Conservation (phyloP, 495 filamentous ascomycete genomes). For the Xylaria castorea region DNA sequence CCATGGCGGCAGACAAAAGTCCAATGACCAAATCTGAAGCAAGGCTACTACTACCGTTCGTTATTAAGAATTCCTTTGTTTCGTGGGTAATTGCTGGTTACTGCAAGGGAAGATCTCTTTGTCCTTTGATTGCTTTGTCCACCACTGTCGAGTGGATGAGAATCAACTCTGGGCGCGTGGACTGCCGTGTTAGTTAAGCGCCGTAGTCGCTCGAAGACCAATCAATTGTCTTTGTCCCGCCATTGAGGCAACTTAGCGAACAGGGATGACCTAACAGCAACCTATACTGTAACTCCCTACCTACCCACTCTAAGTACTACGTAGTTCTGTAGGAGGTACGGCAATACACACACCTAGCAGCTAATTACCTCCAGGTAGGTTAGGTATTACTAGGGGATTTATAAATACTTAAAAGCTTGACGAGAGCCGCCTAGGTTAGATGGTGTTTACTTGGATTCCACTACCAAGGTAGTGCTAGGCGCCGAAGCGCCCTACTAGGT, state of each 20-base stretch:
- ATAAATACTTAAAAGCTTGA: conserved; percentile 3
- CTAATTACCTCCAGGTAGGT: neutral
- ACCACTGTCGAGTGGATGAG: conserved; percentile 18
- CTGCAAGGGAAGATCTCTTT: neutral
- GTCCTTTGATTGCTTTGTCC: conserved; percentile 18
- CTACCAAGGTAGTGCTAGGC: neutral
- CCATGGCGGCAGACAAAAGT: conserved; percentile 3
- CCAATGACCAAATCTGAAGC: conserved; percentile 12
- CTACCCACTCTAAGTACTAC: too few species aligned
- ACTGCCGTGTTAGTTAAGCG: conserved; percentile 19
- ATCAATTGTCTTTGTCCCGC: conserved; percentile 1
- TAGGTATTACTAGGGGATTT: neutral
- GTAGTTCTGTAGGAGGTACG: too few species aligned
- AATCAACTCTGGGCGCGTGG: neutral
- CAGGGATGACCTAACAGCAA: conserved; percentile 3
- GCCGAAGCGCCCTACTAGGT: neutral
- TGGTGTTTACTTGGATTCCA: neutral
- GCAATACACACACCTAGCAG: neutral
- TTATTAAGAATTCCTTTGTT: conserved; percentile 22
- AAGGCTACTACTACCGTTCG: neutral
- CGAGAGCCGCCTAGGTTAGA: conserved; percentile 3
- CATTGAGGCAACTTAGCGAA: neutral
- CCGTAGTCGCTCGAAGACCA: conserved; percentile 10
- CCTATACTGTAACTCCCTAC: too few species aligned
- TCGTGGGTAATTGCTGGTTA: neutral